These are phyloP conservation scores for Suillus plorans DNA, from an alignment of 768 basidiomycete species.

Conservation along the genomic window DNA sequence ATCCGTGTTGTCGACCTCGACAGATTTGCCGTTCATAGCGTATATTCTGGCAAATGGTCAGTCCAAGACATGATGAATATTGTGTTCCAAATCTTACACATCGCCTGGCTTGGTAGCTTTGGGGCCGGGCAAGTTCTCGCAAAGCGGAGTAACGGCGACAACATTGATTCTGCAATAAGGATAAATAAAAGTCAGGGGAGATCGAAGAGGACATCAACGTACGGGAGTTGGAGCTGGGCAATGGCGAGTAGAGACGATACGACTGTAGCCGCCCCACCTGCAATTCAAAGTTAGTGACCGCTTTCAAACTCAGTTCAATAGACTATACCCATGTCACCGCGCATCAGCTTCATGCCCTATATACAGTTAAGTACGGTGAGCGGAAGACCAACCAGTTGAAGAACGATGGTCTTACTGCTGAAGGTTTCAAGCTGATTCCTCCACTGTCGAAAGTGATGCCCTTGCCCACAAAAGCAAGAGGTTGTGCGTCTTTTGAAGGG, in stretches of 20 bases:
- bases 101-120: conserved; percentile 77
- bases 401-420: conserved; percentile 43
- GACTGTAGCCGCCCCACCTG: conserved; percentile 80
- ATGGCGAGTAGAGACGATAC: conserved; percentile 73
- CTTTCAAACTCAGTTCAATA: neutral
- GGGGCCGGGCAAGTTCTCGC: conserved; percentile 84
- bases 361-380: neutral
- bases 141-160: conserved; percentile 68
- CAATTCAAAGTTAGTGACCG: neutral
- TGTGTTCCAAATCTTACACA: conserved; percentile 46
- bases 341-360: conserved; percentile 82
- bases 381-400: neutral
- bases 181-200: neutral
- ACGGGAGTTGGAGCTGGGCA: conserved; percentile 82
- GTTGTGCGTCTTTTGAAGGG: conserved; percentile 49
- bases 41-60: conserved; percentile 40
- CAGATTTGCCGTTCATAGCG: conserved; percentile 82
- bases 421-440: conserved; percentile 85
- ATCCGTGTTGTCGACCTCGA: conserved; percentile 88
- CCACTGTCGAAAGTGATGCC: conserved; percentile 90
- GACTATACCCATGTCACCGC: conserved; percentile 77
- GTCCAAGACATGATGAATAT: neutral
- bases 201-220: conserved; percentile 26
- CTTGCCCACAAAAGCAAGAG: conserved; percentile 80
- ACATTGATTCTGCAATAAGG: conserved; percentile 61